Conservation (phyloP, 495 filamentous ascomycete species). For the Trichoderma erinaceum region DNA sequence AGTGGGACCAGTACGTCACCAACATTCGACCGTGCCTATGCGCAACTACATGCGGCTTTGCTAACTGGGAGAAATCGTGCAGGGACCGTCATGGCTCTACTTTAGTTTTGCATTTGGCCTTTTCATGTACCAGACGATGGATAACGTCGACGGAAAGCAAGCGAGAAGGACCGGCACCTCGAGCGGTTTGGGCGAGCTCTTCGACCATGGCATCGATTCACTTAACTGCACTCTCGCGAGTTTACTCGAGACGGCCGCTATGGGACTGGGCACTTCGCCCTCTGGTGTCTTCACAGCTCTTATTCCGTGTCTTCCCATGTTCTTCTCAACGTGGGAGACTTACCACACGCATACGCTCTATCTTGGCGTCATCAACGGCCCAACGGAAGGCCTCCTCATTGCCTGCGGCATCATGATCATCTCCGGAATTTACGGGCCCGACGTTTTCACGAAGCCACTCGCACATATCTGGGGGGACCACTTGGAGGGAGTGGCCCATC, state of each 20-base stretch:
- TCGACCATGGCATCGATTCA: slow-evolving; percentile 98
- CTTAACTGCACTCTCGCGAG: slow-evolving; percentile 92
- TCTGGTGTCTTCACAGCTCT: slow-evolving; percentile 87
- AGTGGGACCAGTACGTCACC: slow-evolving; percentile 68
- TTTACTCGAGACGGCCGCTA: slow-evolving; percentile 79
- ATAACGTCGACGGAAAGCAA: slow-evolving; percentile 98
- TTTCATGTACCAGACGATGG: slow-evolving; percentile 98
- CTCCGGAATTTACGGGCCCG: slow-evolving; percentile 80
- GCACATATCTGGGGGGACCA: slow-evolving; percentile 54
- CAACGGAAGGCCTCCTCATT: slow-evolving; percentile 89
- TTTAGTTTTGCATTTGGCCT: slow-evolving; percentile 89
- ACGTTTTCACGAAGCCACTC: slow-evolving; percentile 76
- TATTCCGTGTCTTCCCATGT: slow-evolving; percentile 91
- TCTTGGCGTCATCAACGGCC: slow-evolving; percentile 93
- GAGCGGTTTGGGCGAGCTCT: slow-evolving; percentile 88
- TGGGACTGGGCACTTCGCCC: slow-evolving; percentile 77
- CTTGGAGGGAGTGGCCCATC: slow-evolving; percentile 42
- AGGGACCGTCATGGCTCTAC: slow-evolving; percentile 89
- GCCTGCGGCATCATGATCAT: slow-evolving; percentile 78
- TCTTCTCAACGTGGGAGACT: slow-evolving; percentile 99
- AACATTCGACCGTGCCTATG: neutral
- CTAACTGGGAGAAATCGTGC: slow-evolving; percentile 18
- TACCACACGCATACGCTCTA: slow-evolving; percentile 98
- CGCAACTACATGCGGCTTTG: neutral
- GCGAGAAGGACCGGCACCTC: slow-evolving; percentile 91